A percentile compares a stretch with the other conserved stretches of the same genome.
Evolutionary conservation across 2,329 filamentous ascomycete genomes (phyloP).

Genomic region (Fusarium domesticum): DNA sequence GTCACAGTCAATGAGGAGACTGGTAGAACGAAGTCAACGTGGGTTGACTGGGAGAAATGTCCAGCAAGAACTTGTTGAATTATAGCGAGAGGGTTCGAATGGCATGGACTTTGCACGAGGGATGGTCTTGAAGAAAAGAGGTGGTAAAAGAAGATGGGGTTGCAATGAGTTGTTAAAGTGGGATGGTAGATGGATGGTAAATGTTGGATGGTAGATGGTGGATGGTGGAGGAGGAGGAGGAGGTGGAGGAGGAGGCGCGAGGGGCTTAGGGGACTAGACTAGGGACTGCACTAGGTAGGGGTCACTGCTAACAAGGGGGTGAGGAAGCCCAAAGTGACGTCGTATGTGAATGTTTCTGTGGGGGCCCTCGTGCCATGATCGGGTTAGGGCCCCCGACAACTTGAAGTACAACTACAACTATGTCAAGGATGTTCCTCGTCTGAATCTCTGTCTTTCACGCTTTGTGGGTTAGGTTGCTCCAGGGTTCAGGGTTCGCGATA

Average conservation of each 20-base stretch:
- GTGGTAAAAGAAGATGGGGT: background rate
- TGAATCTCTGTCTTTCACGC: background rate
- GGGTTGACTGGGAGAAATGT: constrained; percentile 2
- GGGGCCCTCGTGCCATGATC: constrained; percentile 15
- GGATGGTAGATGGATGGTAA: constrained; percentile 1
- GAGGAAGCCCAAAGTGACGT: constrained; percentile 21
- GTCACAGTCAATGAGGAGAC: no score
- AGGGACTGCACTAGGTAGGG: background rate
- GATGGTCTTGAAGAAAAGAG: background rate
- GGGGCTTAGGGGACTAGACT: constrained; percentile 8
- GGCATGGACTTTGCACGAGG: no score
- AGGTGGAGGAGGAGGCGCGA: constrained; percentile 15
- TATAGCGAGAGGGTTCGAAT: no score
- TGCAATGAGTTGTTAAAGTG: constrained; percentile 13
- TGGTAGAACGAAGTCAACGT: no score
- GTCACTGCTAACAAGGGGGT: no score
- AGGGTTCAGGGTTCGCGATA: background rate
- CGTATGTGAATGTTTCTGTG: constrained; percentile 9
- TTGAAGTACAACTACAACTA: no score
- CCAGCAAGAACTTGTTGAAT: background rate
- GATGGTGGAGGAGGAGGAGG: constrained; percentile 6
- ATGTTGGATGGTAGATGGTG: constrained; percentile 6
- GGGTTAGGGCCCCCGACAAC: constrained; percentile 6
- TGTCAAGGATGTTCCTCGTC: background rate
- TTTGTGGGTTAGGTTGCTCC: background rate